phyloP scores from a whole-genome alignment of 2,329 filamentous ascomycete genomes.

The Aspergillus piperis region DNA sequence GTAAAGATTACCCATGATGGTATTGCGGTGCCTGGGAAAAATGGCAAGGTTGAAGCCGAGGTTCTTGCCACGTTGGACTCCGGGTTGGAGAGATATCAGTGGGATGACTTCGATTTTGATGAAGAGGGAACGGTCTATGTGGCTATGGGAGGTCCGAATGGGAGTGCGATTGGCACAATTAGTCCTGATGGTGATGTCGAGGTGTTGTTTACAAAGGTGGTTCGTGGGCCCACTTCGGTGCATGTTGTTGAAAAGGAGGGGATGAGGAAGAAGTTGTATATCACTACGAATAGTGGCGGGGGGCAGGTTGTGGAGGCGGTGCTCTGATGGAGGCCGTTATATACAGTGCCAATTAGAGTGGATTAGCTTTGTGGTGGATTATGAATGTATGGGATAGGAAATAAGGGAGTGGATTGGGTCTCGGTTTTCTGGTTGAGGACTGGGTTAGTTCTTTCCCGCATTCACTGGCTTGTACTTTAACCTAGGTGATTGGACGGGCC shows the following conservation, averaged over 20 bases:
- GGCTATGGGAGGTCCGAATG: slow-evolving; percentile 3
- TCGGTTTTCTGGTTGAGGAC: too few species aligned
- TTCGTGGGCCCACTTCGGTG: slow-evolving; percentile 13
- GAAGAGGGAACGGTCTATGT: slow-evolving; percentile 15
- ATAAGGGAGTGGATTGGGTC: too few species aligned
- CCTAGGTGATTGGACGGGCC: too few species aligned
- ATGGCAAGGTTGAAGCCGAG: slow-evolving; percentile 1
- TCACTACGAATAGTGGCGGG: slow-evolving; percentile 11
- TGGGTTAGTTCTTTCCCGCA: too few species aligned
- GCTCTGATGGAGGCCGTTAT: neutral
- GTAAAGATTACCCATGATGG: slow-evolving; percentile 10
- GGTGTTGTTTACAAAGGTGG: slow-evolving; percentile 2
- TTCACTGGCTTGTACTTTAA: too few species aligned
- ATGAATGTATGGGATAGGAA: neutral
- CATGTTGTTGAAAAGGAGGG: neutral
- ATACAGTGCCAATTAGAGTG: neutral
- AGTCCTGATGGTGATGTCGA: slow-evolving; percentile 15
- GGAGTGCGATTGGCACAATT: slow-evolving; percentile 11
- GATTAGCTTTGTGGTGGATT: neutral
- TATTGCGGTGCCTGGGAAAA: neutral
- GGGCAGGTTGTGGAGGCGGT: slow-evolving; percentile 9
- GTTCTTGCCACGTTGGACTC: slow-evolving; percentile 10
- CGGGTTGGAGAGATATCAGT: neutral
- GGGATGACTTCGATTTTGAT: slow-evolving; percentile 22
- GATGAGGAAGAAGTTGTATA: neutral